These are phyloP conservation scores for Candolleomyces aberdarensis DNA, from an alignment of 768 basidiomycete species.

Conservation along the genomic window DNA sequence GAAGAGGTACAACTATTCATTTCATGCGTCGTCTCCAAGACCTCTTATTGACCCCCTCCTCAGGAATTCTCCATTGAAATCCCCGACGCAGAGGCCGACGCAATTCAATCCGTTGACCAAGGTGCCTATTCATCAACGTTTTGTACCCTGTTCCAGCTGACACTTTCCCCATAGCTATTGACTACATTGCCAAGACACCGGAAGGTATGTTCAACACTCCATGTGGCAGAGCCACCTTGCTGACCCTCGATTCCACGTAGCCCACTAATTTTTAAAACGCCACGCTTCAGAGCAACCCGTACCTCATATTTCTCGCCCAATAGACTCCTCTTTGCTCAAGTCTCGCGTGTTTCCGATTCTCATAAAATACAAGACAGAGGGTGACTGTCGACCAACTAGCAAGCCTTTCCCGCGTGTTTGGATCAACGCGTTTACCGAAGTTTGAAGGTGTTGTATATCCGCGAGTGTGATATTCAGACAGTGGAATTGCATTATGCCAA, in stretches of 20 bases:
- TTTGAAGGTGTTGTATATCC: too few species aligned
- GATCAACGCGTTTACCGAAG: too few species aligned
- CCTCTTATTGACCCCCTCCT: conserved; percentile 3
- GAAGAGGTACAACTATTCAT: conserved; percentile 62
- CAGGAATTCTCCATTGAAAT: conserved; percentile 98
- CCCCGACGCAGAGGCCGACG: conserved; percentile 94
- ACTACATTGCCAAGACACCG: conserved; percentile 92
- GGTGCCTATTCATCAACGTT: conserved; percentile 42
- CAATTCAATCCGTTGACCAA: conserved; percentile 87
- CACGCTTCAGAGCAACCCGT: background rate
- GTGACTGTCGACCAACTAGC: background rate
- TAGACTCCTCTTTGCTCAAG: background rate
- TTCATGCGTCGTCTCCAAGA: conserved; percentile 5
- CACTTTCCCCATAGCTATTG: conserved; percentile 61
- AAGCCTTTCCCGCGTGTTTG: background rate
- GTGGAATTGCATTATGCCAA: background rate
- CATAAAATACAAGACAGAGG: background rate
- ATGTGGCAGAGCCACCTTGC: background rate
- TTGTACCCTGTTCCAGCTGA: conserved; percentile 14
- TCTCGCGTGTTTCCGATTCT: background rate
- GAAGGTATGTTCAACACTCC: conserved; percentile 51
- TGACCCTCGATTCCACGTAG: background rate
- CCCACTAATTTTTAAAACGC: background rate
- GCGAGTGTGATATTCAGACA: background rate
- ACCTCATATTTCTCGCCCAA: background rate